These are phyloP conservation scores for Chalara sp. DNA, from an alignment of 2,329 filamentous ascomycete genomes.

Conservation along the genomic window DNA sequence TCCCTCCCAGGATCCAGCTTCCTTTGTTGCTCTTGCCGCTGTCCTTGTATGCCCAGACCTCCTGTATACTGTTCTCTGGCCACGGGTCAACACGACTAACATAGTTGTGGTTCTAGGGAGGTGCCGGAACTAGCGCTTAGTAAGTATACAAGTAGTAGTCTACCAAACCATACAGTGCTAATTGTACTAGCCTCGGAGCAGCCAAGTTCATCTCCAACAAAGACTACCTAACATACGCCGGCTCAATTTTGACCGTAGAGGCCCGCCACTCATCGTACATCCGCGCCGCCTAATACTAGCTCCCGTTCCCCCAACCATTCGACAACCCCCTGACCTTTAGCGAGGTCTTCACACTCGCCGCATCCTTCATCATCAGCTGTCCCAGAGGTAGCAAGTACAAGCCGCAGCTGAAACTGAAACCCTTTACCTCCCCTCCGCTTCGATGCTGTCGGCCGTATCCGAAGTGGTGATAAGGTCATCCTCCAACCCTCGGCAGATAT, in stretches of 20 bases:
- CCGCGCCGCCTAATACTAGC: slow-evolving; percentile 38
- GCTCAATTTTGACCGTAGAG: slow-evolving; percentile 56
- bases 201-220: slow-evolving; percentile 49
- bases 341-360: slow-evolving; percentile 55
- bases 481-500: too few relatives aligned
- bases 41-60: slow-evolving; percentile 29
- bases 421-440: not conserved
- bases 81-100: too few relatives aligned
- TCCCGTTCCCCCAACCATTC: slow-evolving; percentile 50
- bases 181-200: slow-evolving; percentile 52
- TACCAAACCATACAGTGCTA: not conserved
- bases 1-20: slow-evolving; percentile 35
- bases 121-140: slow-evolving; percentile 38
- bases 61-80: too few relatives aligned
- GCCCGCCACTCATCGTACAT: slow-evolving; percentile 57
- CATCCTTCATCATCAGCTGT: slow-evolving; percentile 51
- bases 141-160: not conserved
- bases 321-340: slow-evolving; percentile 51
- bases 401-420: not conserved
- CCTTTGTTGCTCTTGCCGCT: slow-evolving; percentile 43
- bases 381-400: slow-evolving; percentile 38
- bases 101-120: slow-evolving; percentile 29
- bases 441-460: too few relatives aligned
- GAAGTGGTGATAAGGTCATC: too few relatives aligned
- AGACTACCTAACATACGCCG: slow-evolving; percentile 51